Conservation (phyloP, 179 eudicot genomes). For the Beta macrorhiza region DNA sequence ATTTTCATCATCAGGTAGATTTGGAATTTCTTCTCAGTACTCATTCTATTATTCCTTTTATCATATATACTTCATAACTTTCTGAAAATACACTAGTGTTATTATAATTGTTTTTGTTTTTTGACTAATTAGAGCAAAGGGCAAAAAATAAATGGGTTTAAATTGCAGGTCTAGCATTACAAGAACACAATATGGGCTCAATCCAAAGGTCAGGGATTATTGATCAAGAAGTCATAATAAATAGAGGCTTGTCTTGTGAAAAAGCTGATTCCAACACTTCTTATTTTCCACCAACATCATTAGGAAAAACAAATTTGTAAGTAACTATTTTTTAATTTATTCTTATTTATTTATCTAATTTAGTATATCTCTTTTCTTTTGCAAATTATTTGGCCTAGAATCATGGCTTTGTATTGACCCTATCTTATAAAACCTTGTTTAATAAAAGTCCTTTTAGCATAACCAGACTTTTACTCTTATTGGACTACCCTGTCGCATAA, state of each 20-base stretch:
- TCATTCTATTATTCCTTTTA: constrained; percentile 28
- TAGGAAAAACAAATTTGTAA: constrained; percentile 34
- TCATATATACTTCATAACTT: too few relatives aligned
- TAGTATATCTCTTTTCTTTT: too few relatives aligned
- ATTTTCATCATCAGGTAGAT: constrained; percentile 30
- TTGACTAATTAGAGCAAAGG: not conserved
- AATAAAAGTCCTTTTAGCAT: too few relatives aligned
- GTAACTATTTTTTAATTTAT: not conserved
- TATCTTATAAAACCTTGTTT: too few relatives aligned
- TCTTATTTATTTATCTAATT: not conserved
- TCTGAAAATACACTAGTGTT: not conserved
- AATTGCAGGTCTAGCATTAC: constrained; percentile 32
- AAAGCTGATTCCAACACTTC: constrained; percentile 41
- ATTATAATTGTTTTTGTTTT: not conserved
- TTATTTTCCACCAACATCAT: constrained; percentile 33
- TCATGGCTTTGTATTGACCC: too few relatives aligned
- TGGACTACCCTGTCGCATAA: too few relatives aligned
- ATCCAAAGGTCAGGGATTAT: constrained; percentile 27
- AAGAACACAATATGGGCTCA: constrained; percentile 32
- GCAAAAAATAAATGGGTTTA: not conserved
- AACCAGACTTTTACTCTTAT: too few relatives aligned
- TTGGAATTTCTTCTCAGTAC: constrained; percentile 28
- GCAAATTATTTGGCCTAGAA: too few relatives aligned
- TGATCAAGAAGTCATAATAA: constrained; percentile 26
- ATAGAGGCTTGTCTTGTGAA: constrained; percentile 26